Evolutionary conservation across 2,329 filamentous ascomycete genomes (phyloP).

Genomic region (Mycosphaerella sp.): DNA sequence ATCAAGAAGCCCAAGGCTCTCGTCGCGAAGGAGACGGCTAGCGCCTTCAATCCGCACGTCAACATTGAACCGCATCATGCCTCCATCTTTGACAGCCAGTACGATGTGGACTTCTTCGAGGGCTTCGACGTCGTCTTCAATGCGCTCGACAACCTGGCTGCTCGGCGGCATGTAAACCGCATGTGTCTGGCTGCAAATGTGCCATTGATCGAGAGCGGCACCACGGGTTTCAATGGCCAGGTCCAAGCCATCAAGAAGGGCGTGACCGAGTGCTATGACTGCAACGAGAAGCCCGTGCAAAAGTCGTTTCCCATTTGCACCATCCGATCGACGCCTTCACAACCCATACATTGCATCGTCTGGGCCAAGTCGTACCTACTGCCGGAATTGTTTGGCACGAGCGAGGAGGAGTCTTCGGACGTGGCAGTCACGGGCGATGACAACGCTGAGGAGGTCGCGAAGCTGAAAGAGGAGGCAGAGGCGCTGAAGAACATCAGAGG

Average conservation of each 20-base stretch:
- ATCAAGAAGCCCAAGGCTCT: conserved; percentile 96
- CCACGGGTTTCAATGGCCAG: conserved; percentile 95
- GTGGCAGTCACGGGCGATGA: conserved; percentile 80
- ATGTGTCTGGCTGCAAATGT: conserved; percentile 93
- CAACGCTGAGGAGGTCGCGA: conserved; percentile 81
- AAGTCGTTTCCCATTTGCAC: conserved; percentile 96
- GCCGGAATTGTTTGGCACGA: conserved; percentile 87
- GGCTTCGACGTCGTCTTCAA: conserved; percentile 87
- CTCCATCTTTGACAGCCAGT: conserved; percentile 86
- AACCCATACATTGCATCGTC: conserved; percentile 97
- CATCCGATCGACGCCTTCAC: conserved; percentile 90
- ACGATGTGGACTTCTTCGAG: conserved; percentile 83
- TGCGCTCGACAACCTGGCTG: conserved; percentile 91
- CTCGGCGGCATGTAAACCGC: conserved; percentile 87
- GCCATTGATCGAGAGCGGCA: conserved; percentile 90
- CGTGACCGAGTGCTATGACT: conserved; percentile 92
- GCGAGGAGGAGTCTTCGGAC: conserved; percentile 74
- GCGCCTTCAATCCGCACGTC: conserved; percentile 81
- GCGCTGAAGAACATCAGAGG: conserved; percentile 77
- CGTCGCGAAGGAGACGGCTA: conserved; percentile 87
- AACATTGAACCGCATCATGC: conserved; percentile 85
- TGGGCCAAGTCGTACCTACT: conserved; percentile 97
- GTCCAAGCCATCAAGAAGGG: conserved; percentile 90
- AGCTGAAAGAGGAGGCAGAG: conserved; percentile 74
- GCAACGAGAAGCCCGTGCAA: conserved; percentile 78